Percentiles rank a stretch among this genome's conserved stretches.
These are phyloP conservation scores for Recurvomyces mirabilis DNA, from an alignment of 495 filamentous ascomycete genomes.

Conservation along the genomic window DNA sequence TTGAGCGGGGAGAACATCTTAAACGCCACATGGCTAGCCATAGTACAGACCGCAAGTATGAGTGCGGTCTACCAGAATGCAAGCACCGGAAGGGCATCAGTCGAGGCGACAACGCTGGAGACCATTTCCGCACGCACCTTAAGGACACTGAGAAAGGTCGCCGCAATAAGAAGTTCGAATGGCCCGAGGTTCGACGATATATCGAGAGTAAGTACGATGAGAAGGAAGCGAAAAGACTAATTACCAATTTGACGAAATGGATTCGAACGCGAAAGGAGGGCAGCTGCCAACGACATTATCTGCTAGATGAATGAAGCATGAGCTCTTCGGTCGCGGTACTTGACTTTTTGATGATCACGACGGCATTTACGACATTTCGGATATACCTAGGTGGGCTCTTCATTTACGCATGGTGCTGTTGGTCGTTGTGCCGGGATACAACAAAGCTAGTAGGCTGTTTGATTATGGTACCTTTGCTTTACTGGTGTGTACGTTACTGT, in stretches of 20 bases:
- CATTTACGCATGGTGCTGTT: not conserved
- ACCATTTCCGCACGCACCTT: conserved; percentile 20
- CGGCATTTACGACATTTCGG: not conserved
- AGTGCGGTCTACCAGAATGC: conserved; percentile 8
- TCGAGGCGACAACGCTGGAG: conserved; percentile 17
- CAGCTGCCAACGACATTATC: not conserved
- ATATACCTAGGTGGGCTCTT: not conserved
- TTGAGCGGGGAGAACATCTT: conserved; percentile 18
- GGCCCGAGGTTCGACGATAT: not conserved
- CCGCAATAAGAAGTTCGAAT: conserved; percentile 11
- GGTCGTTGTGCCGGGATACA: no score
- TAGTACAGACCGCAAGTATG: conserved; percentile 1
- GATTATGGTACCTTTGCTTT: not conserved
- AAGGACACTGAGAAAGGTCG: conserved; percentile 4
- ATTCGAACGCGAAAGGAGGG: conserved; percentile 1
- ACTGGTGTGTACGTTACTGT: not conserved
- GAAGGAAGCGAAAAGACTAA: conserved; percentile 7
- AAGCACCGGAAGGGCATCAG: conserved; percentile 7
- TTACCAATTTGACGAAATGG: conserved; percentile 7
- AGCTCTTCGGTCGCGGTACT: no score
- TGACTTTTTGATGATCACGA: no score
- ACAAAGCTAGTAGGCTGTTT: not conserved
- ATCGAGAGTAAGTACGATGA: not conserved
- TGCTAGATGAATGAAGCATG: not conserved
- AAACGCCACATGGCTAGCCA: conserved; percentile 14